These are phyloP conservation scores for Thinopyrum elongatum DNA, from an alignment of 176 grass and related monocot species.

Conservation along the genomic window DNA sequence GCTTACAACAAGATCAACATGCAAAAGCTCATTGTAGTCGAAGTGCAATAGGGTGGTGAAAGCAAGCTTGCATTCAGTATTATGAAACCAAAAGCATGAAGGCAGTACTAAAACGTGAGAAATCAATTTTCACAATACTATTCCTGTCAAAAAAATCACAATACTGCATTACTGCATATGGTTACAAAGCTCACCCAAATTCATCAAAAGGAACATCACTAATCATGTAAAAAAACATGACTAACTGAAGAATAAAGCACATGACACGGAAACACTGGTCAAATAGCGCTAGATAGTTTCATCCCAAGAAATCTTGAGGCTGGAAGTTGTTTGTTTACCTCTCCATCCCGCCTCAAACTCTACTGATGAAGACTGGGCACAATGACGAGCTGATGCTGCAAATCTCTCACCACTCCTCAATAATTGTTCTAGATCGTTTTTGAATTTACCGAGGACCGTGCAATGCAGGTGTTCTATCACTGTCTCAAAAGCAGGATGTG, in stretches of 20 bases:
- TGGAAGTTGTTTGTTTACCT: constrained; percentile 40
- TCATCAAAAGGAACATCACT: not conserved
- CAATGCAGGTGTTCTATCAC: constrained; percentile 59
- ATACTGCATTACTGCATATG: not conserved
- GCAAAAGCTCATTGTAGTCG: not conserved
- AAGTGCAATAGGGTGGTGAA: not conserved
- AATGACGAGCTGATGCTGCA: constrained; percentile 52
- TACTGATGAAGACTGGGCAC: constrained; percentile 43
- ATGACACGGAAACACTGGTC: not conserved
- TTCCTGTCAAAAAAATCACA: not conserved
- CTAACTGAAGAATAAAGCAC: not conserved
- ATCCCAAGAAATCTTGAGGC: not conserved
- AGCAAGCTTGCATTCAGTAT: not conserved
- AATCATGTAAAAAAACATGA: not conserved
- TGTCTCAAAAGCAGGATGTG: constrained; percentile 51
- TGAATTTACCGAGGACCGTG: constrained; percentile 69
- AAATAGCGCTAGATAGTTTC: not conserved
- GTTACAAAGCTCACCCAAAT: not conserved
- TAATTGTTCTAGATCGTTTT: constrained; percentile 60
- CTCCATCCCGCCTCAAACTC: constrained; percentile 57
- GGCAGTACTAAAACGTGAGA: not conserved
- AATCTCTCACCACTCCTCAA: constrained; percentile 52
- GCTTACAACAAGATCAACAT: not conserved
- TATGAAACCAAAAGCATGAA: not conserved
- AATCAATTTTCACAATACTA: not conserved